Conservation (phyloP, 2,329 filamentous ascomycete genomes). For the Hypoxylon sp. region DNA sequence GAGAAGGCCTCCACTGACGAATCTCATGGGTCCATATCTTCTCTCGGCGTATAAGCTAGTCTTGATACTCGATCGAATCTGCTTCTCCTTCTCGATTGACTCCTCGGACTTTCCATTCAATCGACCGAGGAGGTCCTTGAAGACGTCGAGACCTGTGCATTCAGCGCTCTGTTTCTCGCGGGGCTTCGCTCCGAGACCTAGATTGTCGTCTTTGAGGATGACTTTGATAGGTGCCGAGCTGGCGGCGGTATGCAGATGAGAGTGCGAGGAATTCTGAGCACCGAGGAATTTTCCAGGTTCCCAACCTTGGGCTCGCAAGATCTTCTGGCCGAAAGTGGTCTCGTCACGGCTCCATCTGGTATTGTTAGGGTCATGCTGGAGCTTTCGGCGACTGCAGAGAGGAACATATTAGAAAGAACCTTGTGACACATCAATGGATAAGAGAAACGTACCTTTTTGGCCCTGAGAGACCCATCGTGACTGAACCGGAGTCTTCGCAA, state of each 20-base stretch:
- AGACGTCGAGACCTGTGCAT: conserved; percentile 84
- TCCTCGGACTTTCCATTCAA: conserved; percentile 86
- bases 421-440: neutral
- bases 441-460: conserved; percentile 36
- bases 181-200: conserved; percentile 82
- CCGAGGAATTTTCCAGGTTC: conserved; percentile 84
- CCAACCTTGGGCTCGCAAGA: conserved; percentile 91
- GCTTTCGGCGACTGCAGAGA: conserved; percentile 62
- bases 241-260: conserved; percentile 78
- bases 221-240: conserved; percentile 88
- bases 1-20: conserved; percentile 83
- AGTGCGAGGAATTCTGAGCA: conserved; percentile 76
- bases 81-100: conserved; percentile 74
- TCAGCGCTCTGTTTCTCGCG: conserved; percentile 73
- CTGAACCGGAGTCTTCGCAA: conserved; percentile 8
- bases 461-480: conserved; percentile 42
- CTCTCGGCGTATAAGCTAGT: conserved; percentile 76
- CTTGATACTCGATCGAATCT: conserved; percentile 72
- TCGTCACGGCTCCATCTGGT: conserved; percentile 89
- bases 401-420: conserved; percentile 16
- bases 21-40: conserved; percentile 82
- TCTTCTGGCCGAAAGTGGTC: conserved; percentile 85
- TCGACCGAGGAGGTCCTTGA: conserved; percentile 85
- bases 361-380: conserved; percentile 94
- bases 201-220: conserved; percentile 85